Evolutionary conservation across 1,284 basidiomycete species (phyloP).

Genomic region (Inonotus hispidus): DNA sequence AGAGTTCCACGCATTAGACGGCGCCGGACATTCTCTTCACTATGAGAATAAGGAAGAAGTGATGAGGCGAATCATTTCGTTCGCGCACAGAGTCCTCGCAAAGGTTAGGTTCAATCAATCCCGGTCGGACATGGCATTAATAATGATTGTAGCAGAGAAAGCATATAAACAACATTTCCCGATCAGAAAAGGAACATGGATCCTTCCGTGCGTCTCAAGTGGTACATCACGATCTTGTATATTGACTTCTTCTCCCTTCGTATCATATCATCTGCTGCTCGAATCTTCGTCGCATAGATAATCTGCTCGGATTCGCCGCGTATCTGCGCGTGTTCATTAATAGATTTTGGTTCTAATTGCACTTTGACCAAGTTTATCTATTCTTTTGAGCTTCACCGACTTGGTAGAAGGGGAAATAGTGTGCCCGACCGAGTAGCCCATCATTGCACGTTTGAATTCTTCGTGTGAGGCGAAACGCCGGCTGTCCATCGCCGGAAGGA

Average conservation of each 20-base stretch:
- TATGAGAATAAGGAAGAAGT: constrained; percentile 11
- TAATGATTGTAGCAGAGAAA: background rate
- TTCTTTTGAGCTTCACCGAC: constrained; percentile 20
- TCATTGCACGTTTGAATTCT: constrained; percentile 26
- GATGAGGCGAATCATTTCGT: constrained; percentile 2
- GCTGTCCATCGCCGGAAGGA: constrained; percentile 26
- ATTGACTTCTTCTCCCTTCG: background rate
- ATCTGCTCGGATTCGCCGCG: background rate
- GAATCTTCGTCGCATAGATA: background rate
- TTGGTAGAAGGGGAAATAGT: constrained; percentile 29
- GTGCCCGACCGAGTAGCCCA: constrained; percentile 29
- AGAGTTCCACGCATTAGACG: constrained; percentile 1
- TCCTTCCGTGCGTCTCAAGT: background rate
- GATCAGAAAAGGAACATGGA: background rate
- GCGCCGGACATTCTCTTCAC: constrained; percentile 8
- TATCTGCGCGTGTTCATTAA: background rate
- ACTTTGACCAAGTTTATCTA: background rate
- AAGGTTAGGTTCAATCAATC: background rate
- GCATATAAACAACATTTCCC: background rate
- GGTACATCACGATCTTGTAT: background rate
- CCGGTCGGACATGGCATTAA: background rate
- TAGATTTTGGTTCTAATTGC: background rate
- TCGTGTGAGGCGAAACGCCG: constrained; percentile 18
- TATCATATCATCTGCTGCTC: background rate
- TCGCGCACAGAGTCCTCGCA: background rate